Percentiles rank a stretch among this genome's conserved stretches.
Evolutionary conservation across 352 stramenopile species (phyloP).

Genomic region (Peronospora tabacina): DNA sequence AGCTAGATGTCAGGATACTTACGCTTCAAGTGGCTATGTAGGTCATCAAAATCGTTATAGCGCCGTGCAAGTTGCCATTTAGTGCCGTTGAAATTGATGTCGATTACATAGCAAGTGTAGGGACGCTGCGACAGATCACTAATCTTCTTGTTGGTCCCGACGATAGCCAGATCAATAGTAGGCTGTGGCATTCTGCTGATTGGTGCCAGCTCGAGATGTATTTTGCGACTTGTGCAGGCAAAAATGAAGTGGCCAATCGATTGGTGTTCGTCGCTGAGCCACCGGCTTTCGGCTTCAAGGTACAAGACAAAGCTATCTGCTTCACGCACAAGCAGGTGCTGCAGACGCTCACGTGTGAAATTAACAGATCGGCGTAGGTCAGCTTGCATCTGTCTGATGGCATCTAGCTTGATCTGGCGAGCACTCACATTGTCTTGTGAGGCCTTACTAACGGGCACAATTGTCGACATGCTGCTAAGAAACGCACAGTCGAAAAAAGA

Average conservation of each 20-base stretch:
- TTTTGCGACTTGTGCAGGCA: conserved; percentile 21
- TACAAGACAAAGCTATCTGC: conserved; percentile 47
- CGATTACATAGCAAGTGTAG: conserved; percentile 67
- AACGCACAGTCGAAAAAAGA: conserved; percentile 1
- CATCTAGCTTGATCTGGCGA: conserved; percentile 54
- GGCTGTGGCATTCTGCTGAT: conserved; percentile 58
- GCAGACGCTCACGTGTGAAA: conserved; percentile 3
- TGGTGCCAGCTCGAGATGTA: conserved; percentile 30
- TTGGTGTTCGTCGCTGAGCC: conserved; percentile 51
- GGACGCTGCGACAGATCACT: conserved; percentile 67
- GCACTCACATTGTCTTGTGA: conserved; percentile 33
- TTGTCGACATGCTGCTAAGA: conserved; percentile 23
- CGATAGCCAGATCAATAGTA: conserved; percentile 50
- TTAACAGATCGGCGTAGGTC: conserved; percentile 14
- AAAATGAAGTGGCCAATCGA: conserved; percentile 38
- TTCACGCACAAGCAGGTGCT: conserved; percentile 22
- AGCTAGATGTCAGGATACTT: conserved; percentile 36
- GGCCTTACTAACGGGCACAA: conserved; percentile 32
- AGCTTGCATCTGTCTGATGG: conserved; percentile 41
- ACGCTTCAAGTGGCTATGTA: conserved; percentile 28
- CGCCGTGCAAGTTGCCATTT: conserved; percentile 58
- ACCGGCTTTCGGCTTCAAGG: conserved; percentile 28
- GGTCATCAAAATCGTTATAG: conserved; percentile 57
- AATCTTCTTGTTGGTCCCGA: conserved; percentile 62
- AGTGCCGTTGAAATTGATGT: conserved; percentile 62